Evolutionary conservation across 768 basidiomycete species (phyloP).

Genomic region (Suillus variegatus): DNA sequence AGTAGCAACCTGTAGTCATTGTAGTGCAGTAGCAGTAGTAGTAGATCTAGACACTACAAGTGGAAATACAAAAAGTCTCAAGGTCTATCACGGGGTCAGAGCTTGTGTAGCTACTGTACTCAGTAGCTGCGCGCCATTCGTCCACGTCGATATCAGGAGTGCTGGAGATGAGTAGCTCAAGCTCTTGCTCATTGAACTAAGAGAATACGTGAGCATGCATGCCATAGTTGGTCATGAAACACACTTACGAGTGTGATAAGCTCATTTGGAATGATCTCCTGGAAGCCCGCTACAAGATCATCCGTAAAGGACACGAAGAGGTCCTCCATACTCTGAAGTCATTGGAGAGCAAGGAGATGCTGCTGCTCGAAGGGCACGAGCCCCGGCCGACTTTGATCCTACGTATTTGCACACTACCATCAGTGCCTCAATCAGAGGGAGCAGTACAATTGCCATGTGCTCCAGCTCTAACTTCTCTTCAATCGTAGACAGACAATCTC

Average conservation of each 20-base stretch:
- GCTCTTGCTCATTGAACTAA: constrained; percentile 94
- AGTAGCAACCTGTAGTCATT: too few relatives aligned
- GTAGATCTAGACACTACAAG: too few relatives aligned
- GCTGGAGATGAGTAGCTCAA: constrained; percentile 92
- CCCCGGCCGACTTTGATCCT: constrained; percentile 58
- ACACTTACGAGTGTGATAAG: constrained; percentile 84
- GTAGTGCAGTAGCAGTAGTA: too few relatives aligned
- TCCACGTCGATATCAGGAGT: constrained; percentile 99
- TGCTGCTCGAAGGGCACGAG: constrained; percentile 60
- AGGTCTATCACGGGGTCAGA: constrained; percentile 95
- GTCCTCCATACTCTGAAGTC: constrained; percentile 82
- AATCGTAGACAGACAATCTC: constrained; percentile 85
- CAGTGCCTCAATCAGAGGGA: constrained; percentile 93
- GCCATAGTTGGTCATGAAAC: constrained; percentile 6
- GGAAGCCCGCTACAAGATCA: constrained; percentile 85
- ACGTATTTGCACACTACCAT: constrained; percentile 99
- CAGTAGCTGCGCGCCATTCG: constrained; percentile 92
- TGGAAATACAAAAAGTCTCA: too few relatives aligned
- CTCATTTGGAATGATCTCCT: constrained; percentile 97
- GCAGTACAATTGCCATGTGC: constrained; percentile 87
- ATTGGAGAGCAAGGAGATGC: constrained; percentile 70
- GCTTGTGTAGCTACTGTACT: constrained; percentile 84
- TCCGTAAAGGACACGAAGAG: constrained; percentile 94
- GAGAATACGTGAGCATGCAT: constrained; percentile 12
- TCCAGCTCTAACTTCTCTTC: constrained; percentile 80